phyloP scores from a whole-genome alignment of 2,329 filamentous ascomycete species.

The Esteya vermicola region DNA sequence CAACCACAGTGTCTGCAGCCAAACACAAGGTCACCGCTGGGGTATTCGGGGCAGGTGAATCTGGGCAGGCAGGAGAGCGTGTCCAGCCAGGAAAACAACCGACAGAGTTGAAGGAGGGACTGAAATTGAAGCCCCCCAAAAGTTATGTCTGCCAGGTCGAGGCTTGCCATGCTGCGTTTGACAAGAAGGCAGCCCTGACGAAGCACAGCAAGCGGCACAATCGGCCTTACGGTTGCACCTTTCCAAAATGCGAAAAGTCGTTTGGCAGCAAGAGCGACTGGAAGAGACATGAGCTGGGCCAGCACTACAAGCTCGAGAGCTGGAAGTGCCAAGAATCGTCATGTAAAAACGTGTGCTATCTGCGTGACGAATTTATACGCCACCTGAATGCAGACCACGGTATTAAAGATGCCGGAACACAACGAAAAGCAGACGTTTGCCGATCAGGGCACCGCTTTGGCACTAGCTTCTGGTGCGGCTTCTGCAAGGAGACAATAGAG shows the following conservation, averaged over 20 bases:
- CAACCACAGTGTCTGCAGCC: too few species aligned
- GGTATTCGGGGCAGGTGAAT: too few species aligned
- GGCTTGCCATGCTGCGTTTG: too few species aligned
- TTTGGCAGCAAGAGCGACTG: conserved; percentile 94
- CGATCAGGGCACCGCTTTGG: conserved; percentile 43
- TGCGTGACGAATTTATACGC: conserved; percentile 40
- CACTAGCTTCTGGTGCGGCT: conserved; percentile 72
- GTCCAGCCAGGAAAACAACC: too few species aligned
- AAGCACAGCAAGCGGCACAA: conserved; percentile 77
- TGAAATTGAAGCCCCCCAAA: too few species aligned
- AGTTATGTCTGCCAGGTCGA: too few species aligned
- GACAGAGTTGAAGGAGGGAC: too few species aligned
- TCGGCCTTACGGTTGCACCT: conserved; percentile 73
- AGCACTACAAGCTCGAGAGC: conserved; percentile 55
- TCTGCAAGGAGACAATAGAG: conserved; percentile 37
- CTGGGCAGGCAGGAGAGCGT: too few species aligned
- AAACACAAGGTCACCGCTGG: too few species aligned
- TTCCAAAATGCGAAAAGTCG: conserved; percentile 33
- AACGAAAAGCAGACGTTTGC: conserved; percentile 35
- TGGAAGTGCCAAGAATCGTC: conserved; percentile 45
- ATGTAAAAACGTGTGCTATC: conserved; percentile 20
- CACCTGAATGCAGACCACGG: conserved; percentile 44
- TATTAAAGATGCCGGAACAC: conserved; percentile 14
- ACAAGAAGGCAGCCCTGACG: too few species aligned
- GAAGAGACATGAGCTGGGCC: conserved; percentile 78